Percentiles rank a stretch among this genome's conserved stretches.
Evolutionary conservation across 2,329 filamentous ascomycete genomes (phyloP).

Genomic region (Hypoxylon rubiginosum): DNA sequence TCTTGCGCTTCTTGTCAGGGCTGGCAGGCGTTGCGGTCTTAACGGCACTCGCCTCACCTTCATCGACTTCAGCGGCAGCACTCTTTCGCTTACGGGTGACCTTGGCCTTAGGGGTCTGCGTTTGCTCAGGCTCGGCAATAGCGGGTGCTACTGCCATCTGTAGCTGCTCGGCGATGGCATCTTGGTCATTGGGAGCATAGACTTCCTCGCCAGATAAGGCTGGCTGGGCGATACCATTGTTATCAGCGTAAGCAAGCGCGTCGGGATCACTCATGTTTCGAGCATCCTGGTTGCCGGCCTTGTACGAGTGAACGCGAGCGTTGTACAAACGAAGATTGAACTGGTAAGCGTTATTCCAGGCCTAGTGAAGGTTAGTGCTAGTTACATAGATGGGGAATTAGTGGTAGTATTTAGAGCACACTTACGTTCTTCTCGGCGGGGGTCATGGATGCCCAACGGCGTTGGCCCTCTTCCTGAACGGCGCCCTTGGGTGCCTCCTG

Average conservation of each 20-base stretch:
- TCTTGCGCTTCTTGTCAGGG: slow-evolving; percentile 74
- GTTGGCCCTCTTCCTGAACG: slow-evolving; percentile 88
- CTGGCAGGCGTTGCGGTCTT: slow-evolving; percentile 62
- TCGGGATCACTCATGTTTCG: slow-evolving; percentile 73
- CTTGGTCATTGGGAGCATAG: slow-evolving; percentile 63
- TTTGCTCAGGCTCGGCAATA: slow-evolving; percentile 56
- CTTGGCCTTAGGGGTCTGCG: slow-evolving; percentile 71
- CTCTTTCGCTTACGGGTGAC: slow-evolving; percentile 70
- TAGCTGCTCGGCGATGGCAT: slow-evolving; percentile 71
- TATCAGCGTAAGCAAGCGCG: slow-evolving; percentile 71
- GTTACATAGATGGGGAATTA: not conserved
- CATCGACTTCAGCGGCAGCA: slow-evolving; percentile 61
- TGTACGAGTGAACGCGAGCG: slow-evolving; percentile 74
- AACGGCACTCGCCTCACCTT: slow-evolving; percentile 56
- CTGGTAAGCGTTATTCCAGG: slow-evolving; percentile 76
- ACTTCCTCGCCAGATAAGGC: slow-evolving; percentile 62
- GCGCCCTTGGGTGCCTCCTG: slow-evolving; percentile 84
- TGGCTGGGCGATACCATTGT: slow-evolving; percentile 67
- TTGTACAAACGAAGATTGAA: slow-evolving; percentile 77
- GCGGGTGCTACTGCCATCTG: slow-evolving; percentile 58
- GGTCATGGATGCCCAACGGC: slow-evolving; percentile 85
- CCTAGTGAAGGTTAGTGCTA: slow-evolving; percentile 51
- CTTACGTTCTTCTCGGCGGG: slow-evolving; percentile 76
- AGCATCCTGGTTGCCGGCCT: slow-evolving; percentile 69
- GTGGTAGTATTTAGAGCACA: slow-evolving; percentile 7